Evolutionary conservation across 768 basidiomycete species (phyloP).

Genomic region (Psilocybe subaeruginosa): DNA sequence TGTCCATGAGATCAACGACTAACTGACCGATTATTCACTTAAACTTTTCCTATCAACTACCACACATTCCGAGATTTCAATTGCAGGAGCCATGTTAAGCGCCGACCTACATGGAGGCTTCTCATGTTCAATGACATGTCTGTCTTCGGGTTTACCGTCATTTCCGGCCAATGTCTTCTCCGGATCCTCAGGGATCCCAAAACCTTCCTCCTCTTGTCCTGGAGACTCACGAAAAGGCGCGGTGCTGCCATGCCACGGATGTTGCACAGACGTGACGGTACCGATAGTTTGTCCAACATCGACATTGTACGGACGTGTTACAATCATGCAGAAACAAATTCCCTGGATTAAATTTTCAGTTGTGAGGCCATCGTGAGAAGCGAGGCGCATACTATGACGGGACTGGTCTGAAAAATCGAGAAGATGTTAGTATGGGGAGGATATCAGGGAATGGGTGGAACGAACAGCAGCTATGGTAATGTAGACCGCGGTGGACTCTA

Average conservation of each 20-base stretch:
- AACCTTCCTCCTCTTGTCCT: not conserved
- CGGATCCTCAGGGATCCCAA: too few relatives aligned
- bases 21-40: too few relatives aligned
- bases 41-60: too few relatives aligned
- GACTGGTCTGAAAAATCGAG: not conserved
- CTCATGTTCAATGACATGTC: not conserved
- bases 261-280: not conserved
- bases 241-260: not conserved
- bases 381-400: not conserved
- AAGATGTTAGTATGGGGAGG: too few relatives aligned
- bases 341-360: not conserved
- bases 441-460: not conserved
- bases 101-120: not conserved
- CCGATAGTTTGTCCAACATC: not conserved
- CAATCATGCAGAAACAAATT: slow-evolving; percentile 7
- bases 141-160: not conserved
- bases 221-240: not conserved
- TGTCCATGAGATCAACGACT: too few relatives aligned
- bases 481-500: not conserved
- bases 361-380: not conserved
- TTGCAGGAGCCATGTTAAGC: not conserved
- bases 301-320: not conserved
- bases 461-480: slow-evolving; percentile 2
- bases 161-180: too few relatives aligned
- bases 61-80: not conserved